Conservation (phyloP, 495 filamentous ascomycete species). For the Penicillium cinerascens region DNA sequence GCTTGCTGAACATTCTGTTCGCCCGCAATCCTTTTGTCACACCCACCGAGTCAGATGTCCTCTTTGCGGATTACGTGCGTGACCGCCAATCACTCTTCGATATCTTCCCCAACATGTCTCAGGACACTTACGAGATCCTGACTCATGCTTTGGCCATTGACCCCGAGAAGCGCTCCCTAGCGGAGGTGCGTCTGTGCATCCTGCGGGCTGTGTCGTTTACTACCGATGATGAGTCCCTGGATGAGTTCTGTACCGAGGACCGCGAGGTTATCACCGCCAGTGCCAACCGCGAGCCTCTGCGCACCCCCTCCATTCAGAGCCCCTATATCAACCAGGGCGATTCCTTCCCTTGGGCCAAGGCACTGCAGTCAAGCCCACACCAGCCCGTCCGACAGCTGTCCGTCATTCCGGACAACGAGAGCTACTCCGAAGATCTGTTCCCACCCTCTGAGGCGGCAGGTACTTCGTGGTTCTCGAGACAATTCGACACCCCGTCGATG, state of each 20-base stretch:
- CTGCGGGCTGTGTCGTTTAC: constrained; percentile 84
- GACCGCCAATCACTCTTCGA: constrained; percentile 96
- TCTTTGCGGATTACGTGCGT: constrained; percentile 87
- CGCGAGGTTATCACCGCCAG: constrained; percentile 68
- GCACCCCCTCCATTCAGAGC: constrained; percentile 91
- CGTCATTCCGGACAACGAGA: constrained; percentile 73
- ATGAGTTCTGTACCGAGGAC: constrained; percentile 90
- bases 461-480: constrained; percentile 68
- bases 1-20: constrained; percentile 92
- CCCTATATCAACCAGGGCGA: constrained; percentile 73
- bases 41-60: constrained; percentile 77
- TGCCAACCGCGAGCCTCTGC: constrained; percentile 90
- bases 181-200: constrained; percentile 70
- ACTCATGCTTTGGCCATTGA: constrained; percentile 83
- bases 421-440: constrained; percentile 86
- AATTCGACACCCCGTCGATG: constrained; percentile 70
- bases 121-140: constrained; percentile 93
- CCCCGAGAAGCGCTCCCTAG: constrained; percentile 81
- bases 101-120: constrained; percentile 97
- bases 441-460: constrained; percentile 69
- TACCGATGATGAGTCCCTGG: constrained; percentile 82
- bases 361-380: constrained; percentile 72
- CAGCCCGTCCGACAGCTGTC: constrained; percentile 81
- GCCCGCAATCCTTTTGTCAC: constrained; percentile 90
- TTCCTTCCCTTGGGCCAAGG: constrained; percentile 95